phyloP scores from a whole-genome alignment of 192 early-diverging fungal genomes.

The Coemansia sp. region DNA sequence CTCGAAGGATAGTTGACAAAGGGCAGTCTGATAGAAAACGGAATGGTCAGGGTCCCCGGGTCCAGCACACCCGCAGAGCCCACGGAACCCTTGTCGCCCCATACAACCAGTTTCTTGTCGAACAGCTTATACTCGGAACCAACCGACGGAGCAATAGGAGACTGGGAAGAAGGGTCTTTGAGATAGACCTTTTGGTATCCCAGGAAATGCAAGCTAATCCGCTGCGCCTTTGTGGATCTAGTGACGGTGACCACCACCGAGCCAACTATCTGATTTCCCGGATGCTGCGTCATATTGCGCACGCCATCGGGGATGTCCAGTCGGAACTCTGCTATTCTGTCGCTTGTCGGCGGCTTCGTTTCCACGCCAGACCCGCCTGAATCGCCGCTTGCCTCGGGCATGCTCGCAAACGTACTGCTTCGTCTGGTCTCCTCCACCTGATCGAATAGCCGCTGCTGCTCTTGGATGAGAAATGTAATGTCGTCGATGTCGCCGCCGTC shows the following conservation, averaged over 20 bases:
- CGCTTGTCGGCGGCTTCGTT: constrained; percentile 29
- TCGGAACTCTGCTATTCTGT: constrained; percentile 36
- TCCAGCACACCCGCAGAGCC: constrained; percentile 15
- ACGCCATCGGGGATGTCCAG: constrained; percentile 42
- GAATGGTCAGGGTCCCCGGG: constrained; percentile 30
- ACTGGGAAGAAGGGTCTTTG: constrained; percentile 9
- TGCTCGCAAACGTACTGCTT: constrained; percentile 8
- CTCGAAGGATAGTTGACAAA: constrained; percentile 38
- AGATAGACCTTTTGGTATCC: constrained; percentile 37
- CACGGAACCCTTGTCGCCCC: constrained; percentile 10
- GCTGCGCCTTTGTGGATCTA: constrained; percentile 26
- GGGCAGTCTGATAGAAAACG: constrained; percentile 35
- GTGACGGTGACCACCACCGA: constrained; percentile 41
- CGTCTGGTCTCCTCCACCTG: neutral
- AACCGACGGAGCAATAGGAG: constrained; percentile 6
- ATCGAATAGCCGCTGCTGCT: constrained; percentile 4
- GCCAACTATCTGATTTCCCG: constrained; percentile 27
- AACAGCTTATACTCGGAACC: constrained; percentile 28
- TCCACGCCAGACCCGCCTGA: neutral
- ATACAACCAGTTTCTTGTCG: constrained; percentile 28
- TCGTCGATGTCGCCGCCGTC: neutral
- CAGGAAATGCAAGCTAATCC: constrained; percentile 27
- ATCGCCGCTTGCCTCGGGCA: neutral
- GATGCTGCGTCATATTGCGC: constrained; percentile 37
- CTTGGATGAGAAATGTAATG: neutral